Evolutionary conservation across 495 filamentous ascomycete genomes (phyloP), one percentile per base, ranked within the genome.

Genomic region (Bacidia rubella): DNA sequence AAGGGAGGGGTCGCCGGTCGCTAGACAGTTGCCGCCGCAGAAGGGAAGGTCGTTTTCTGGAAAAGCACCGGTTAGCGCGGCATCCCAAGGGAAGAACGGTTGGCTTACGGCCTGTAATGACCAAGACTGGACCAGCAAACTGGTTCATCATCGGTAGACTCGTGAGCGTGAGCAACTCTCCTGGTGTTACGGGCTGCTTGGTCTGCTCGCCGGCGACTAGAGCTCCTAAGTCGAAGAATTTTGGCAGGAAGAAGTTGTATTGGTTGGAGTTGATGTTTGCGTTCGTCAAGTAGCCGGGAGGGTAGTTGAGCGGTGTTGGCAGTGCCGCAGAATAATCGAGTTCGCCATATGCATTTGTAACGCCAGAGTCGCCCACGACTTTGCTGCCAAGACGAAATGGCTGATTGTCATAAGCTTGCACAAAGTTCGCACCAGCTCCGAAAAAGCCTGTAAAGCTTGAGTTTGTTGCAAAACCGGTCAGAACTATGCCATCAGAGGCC

Each of bases 401-500:
- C 38, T 69, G 60, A 49, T 75, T 71, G 19, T 61, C 49, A 17
- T 67, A 62, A 1, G 77, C 77, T 20, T 67, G 57, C n/a, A 70
- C 59, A 57, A 73, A 72, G 55, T 73, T 74, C 48, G 59, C 67
- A 19, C 68, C 70, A 12, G 70, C 64, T 1, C 54, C 53, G 47
- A 72, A 73, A n/a, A 54, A 54, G 4, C 63, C 26, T 9, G 68
- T 24, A 44, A 61, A 75, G 15, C 53, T 56, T 2, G 51, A 26
- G 49, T 70, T 71, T 40, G 63, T 61, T 15, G 70, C 68, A 59
- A 72, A 84, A 9, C 80, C 80, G 3, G 76, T 80, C 22, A 84
- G 66, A 32, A 80, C 62, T 22, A 81, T 62, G 4, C 69, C 78
- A 58, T 82, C 76, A 1, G 73, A 74, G 54, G 73, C 63, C 41